Conservation (phyloP, 768 basidiomycete species). For the Boletus pseudopeckii region DNA sequence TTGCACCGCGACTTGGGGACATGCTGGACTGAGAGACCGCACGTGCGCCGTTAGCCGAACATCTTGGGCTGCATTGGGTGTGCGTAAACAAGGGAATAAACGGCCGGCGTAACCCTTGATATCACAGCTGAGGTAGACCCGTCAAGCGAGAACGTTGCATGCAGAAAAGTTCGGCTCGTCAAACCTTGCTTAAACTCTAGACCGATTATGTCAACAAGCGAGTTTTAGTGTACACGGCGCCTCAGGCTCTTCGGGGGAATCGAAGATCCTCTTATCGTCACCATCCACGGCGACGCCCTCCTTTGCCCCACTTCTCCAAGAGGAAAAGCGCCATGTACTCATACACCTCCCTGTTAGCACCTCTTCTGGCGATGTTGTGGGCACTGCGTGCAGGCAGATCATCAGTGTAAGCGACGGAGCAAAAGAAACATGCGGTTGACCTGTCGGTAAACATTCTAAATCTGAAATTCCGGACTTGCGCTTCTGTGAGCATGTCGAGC, state of each 20-base stretch:
- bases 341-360: constrained; percentile 80
- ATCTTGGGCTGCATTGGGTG: no score
- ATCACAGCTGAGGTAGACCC: no score
- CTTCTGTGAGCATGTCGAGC: constrained; percentile 88
- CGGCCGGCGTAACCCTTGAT: no score
- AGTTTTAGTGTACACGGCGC: constrained; percentile 5
- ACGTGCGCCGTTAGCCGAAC: no score
- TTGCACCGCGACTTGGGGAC: neutral
- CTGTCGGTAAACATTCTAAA: constrained; percentile 99
- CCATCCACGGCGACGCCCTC: constrained; percentile 63
- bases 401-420: constrained; percentile 6
- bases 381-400: constrained; percentile 48
- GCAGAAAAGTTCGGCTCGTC: neutral
- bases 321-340: constrained; percentile 85
- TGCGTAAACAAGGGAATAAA: no score
- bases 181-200: neutral
- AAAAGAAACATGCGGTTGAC: constrained; percentile 38
- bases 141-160: no score
- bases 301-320: constrained; percentile 91
- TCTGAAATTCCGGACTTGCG: constrained; percentile 66
- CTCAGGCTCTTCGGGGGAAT: neutral
- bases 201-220: constrained; percentile 9
- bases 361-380: constrained; percentile 69
- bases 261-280: constrained; percentile 23
- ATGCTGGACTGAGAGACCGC: no score